Evolutionary conservation across 2,329 filamentous ascomycete species (phyloP), one percentile per base, ranked within the genome.

Genomic region (Huntiella moniliformis): DNA sequence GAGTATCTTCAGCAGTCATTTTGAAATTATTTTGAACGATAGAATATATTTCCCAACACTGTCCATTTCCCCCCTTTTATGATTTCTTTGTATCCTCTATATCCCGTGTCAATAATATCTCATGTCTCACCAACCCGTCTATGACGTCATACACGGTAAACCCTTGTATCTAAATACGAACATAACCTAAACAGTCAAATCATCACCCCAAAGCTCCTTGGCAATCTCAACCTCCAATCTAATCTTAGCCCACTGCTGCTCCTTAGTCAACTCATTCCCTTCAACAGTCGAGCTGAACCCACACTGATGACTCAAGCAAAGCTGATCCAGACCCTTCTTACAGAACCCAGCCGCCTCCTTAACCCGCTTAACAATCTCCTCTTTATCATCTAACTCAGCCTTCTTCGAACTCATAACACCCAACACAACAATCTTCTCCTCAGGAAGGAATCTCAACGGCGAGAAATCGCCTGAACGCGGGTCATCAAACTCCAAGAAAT

Each of bases 191-290:
- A 28, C 2, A 8, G 22, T 28, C 31, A 50, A 42, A 22, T 50
- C 48, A 6, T 50, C 48, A 7, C 48, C 48, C 79, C 79, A 84
- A 34, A 84, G 66, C 47, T 73, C 68, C 54, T 76, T 68, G 4
- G 79, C 78, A 52, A 84, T 68, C 45, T 73, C 67, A 48, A 74
- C 69, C 34, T 83, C 79, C 46, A 84, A 62, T 61, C 74, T 68
- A 54, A 84, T 60, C 65, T 83, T 84, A 54, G 68, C 72, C 60
- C 76, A 68, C 79, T 83, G 83, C 54, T 76, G 78, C 31, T 79
- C 70, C 54, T 71, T 69, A 1, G 71, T 73, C 54, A 84, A 68
- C 55, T 84, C 81, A 1, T 61, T 61, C 4, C 77, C 79, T 51
- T 77, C 67, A 10, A 73, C 70, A 53, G 82, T 77, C 53, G 74